Evolutionary conservation across 257 asterid species (phyloP), one percentile per base, ranked within the genome.

Genomic region (Galeopsis tetrahit): DNA sequence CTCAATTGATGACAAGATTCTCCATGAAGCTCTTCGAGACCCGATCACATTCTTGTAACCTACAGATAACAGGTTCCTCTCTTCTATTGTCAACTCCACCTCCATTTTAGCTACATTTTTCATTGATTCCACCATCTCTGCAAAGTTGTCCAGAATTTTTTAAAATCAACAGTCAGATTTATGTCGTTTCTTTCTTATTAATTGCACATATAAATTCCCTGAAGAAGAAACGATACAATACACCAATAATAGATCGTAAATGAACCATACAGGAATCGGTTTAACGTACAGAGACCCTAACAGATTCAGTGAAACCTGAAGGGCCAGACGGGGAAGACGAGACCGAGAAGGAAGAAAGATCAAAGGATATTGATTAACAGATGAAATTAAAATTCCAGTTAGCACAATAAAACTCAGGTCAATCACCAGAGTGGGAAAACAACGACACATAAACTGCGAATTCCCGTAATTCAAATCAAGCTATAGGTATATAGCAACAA

Each of bases 71-170:
- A 91, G 82, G 80, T 91, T 91, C 82, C 97, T 83, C 84, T 91
- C 97, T 79, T 91, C 97, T 11, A 87, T 84, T 5, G 93, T 85
- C 88, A 89, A 75, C 66, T 91, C 97, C 81, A 89, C 92, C 61
- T 85, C 82, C 92, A 91, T 71, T 49, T 77, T 84, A 1, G 97
- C 96, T 17, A 91, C 92, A 6, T 79, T 87, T 74, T 91, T 91
- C 97, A 89, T 89, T 1, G 96, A 81, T 5, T 87, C 97, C 79
- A 89, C 97, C 96, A 91, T 91, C 79, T 91, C 97, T 91, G 86
- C 63, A 72, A 64, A 48, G 64, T 68, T 69, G 7, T 36, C n/a
- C 58, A 66, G 35, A 40, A 14, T 6, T 64, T 62, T 56, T 10
- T 9, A 2, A 2, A 57, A 51, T 10, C 55, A 68, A 28, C n/a